Conservation (phyloP, 2,329 filamentous ascomycete genomes). For the Parastagonospora nodorum region DNA sequence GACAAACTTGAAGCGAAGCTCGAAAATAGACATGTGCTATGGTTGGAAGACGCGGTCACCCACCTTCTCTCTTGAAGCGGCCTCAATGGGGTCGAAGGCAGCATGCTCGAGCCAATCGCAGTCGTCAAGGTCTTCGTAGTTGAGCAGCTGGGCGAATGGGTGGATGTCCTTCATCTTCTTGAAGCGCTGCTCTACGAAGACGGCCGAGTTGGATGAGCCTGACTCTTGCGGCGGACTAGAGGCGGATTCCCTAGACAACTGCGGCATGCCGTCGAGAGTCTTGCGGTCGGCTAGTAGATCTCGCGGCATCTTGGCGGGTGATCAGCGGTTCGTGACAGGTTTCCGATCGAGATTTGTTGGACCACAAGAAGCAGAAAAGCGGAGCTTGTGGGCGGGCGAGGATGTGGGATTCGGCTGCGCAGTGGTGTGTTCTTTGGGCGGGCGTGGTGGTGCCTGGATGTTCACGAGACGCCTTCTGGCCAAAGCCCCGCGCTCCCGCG, state of each 20-base stretch:
- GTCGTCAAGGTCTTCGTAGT: conserved; percentile 66
- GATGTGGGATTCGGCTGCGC: conserved; percentile 11
- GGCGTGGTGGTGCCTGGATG: conserved; percentile 13
- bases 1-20: conserved; percentile 1
- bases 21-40: conserved; percentile 1
- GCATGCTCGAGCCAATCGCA: conserved; percentile 64
- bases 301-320: conserved; percentile 47
- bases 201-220: conserved; percentile 27
- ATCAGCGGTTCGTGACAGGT: conserved; percentile 5
- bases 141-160: conserved; percentile 76
- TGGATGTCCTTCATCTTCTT: conserved; percentile 63
- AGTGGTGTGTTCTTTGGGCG: conserved; percentile 17
- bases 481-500: conserved; percentile 4
- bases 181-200: conserved; percentile 33
- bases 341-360: conserved; percentile 1
- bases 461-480: conserved; percentile 20
- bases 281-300: conserved; percentile 47
- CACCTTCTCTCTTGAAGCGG: conserved; percentile 65
- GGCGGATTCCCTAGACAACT: conserved; percentile 42
- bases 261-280: conserved; percentile 44
- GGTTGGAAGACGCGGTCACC: conserved; percentile 19
- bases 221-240: conserved; percentile 16
- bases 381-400: conserved; percentile 9
- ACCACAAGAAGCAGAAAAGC: conserved; percentile 12
- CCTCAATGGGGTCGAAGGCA: conserved; percentile 63